phyloP scores from a whole-genome alignment of 148 eudicot species.

The Rhododendron kiyosumense region DNA sequence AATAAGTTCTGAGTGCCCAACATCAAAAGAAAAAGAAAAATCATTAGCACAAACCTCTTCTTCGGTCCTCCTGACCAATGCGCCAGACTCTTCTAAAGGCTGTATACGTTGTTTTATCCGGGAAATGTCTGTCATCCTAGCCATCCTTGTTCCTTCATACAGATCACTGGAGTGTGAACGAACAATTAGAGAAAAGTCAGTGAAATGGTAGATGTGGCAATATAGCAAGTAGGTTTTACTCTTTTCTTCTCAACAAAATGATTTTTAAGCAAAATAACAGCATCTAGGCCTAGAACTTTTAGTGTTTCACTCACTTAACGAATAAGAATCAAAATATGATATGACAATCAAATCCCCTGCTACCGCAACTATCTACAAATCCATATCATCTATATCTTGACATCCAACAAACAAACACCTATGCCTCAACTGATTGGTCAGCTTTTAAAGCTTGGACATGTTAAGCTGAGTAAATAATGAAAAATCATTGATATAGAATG shows the following conservation, averaged over 20 bases:
- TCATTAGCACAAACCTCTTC: constrained; percentile 57
- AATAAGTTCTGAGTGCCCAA: neutral
- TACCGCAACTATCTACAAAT: neutral
- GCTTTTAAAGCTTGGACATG: neutral
- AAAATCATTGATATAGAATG: neutral
- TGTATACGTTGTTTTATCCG: constrained; percentile 61
- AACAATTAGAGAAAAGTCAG: neutral
- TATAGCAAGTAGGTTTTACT: neutral
- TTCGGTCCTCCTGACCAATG: constrained; percentile 72
- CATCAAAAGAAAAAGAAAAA: neutral
- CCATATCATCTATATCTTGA: neutral
- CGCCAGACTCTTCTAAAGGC: constrained; percentile 88
- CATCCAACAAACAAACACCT: neutral
- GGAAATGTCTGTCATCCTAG: constrained; percentile 58
- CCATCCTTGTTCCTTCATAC: constrained; percentile 94
- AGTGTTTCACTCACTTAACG: neutral
- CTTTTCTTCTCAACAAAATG: neutral
- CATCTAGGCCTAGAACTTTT: neutral
- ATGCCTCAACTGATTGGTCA: neutral
- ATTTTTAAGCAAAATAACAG: neutral
- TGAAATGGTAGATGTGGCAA: neutral
- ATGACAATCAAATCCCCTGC: neutral
- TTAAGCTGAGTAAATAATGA: neutral
- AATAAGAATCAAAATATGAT: neutral
- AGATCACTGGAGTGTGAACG: constrained; percentile 55